Evolutionary conservation across 495 filamentous ascomycete genomes (phyloP).

Genomic region (Aspergillus cristatus): DNA sequence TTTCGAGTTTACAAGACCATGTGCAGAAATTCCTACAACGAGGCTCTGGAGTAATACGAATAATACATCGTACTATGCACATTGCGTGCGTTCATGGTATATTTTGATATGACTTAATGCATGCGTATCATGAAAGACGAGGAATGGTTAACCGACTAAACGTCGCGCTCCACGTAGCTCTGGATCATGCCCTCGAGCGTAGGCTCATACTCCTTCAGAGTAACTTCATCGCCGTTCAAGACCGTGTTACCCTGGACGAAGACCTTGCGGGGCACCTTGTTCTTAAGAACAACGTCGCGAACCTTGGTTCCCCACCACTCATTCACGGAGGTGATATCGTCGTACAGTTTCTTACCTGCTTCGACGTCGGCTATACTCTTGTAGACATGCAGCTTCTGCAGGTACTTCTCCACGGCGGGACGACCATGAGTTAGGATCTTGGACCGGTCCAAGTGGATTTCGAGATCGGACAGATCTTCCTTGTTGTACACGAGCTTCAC

Average conservation of each 20-base stretch:
- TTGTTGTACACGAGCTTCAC: conserved; percentile 65
- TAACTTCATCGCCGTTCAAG: conserved; percentile 62
- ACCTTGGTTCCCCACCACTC: conserved; percentile 73
- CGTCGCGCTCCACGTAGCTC: conserved; percentile 76
- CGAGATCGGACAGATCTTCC: conserved; percentile 71
- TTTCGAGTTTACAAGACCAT: no score
- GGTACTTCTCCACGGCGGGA: conserved; percentile 74
- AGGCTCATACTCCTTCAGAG: conserved; percentile 82
- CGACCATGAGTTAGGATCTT: conserved; percentile 68
- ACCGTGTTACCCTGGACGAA: conserved; percentile 94
- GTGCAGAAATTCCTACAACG: no score
- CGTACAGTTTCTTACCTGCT: conserved; percentile 65
- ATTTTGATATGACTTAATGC: no score
- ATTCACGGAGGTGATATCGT: conserved; percentile 69
- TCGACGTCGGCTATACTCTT: conserved; percentile 84
- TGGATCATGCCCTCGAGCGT: conserved; percentile 77
- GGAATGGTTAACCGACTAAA: no score
- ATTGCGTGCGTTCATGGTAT: no score
- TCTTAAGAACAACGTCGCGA: conserved; percentile 66
- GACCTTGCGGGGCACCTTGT: conserved; percentile 88
- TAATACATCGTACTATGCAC: no score
- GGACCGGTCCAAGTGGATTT: conserved; percentile 66
- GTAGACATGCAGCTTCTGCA: conserved; percentile 87
- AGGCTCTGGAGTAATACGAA: no score
- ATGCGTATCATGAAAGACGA: no score